These are phyloP conservation scores for Rutstroemia sp. DNA, from an alignment of 2,329 filamentous ascomycete species.

Conservation along the genomic window DNA sequence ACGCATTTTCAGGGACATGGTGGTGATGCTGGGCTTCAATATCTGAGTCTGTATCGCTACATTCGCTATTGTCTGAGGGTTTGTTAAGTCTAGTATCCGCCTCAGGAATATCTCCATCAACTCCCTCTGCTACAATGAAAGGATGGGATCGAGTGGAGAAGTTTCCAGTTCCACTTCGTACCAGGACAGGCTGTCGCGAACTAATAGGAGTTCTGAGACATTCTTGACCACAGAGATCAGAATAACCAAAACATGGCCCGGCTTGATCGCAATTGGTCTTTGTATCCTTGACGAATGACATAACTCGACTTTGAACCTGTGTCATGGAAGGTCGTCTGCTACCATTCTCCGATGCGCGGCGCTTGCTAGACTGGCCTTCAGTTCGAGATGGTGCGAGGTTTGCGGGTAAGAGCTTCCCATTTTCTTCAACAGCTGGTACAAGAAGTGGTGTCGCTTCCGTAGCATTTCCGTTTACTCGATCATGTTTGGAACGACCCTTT, in stretches of 20 bases:
- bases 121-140: conserved; percentile 6
- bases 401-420: conserved; percentile 2
- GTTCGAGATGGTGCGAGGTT: background rate
- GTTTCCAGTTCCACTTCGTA: conserved; percentile 14
- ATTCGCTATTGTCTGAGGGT: conserved; percentile 6
- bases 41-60: conserved; percentile 18
- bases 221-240: conserved; percentile 58
- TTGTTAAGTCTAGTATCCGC: conserved; percentile 3
- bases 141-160: conserved; percentile 5
- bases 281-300: conserved; percentile 59
- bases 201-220: conserved; percentile 40
- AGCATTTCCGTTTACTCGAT: conserved; percentile 13
- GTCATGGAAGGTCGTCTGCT: conserved; percentile 45
- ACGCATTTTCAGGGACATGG: conserved; percentile 90
- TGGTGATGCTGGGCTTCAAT: conserved; percentile 61
- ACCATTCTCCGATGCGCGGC: background rate
- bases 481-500: background rate
- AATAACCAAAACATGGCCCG: conserved; percentile 56
- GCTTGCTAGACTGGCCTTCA: conserved; percentile 4
- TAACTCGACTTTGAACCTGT: conserved; percentile 46
- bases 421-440: conserved; percentile 8
- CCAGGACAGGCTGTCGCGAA: conserved; percentile 7
- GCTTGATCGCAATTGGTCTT: conserved; percentile 54
- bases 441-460: conserved; percentile 27
- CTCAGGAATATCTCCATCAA: background rate